Evolutionary conservation across 2,329 filamentous ascomycete genomes (phyloP).

Genomic region (Xylariaceae sp.): DNA sequence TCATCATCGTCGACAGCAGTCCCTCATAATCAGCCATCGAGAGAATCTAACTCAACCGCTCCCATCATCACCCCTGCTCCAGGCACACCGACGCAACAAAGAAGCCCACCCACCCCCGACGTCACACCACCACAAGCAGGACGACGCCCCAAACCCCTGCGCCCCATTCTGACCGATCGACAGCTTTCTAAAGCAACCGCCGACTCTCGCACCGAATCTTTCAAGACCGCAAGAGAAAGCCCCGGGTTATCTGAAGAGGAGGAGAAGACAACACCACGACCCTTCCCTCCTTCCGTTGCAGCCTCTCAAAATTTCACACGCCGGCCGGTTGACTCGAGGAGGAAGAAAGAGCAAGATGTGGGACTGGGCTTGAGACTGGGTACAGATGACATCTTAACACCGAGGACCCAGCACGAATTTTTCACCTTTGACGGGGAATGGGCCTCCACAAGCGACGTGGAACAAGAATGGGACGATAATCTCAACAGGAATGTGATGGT

Average conservation of each 20-base stretch:
- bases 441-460: conserved; percentile 45
- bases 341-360: conserved; percentile 33
- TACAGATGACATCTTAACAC: conserved; percentile 38
- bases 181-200: conserved; percentile 49
- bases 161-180: conserved; percentile 47
- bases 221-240: conserved; percentile 66
- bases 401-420: conserved; percentile 46
- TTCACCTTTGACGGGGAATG: conserved; percentile 58
- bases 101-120: conserved; percentile 70
- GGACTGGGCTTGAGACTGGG: conserved; percentile 43
- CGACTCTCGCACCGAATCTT: conserved; percentile 65
- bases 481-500: conserved; percentile 51
- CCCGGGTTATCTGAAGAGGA: conserved; percentile 60
- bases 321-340: conserved; percentile 32
- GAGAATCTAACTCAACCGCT: conserved; percentile 35
- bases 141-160: conserved; percentile 41
- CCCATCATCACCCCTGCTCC: conserved; percentile 38
- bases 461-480: conserved; percentile 54
- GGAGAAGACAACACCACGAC: conserved; percentile 39
- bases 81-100: conserved; percentile 61
- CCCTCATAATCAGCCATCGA: conserved; percentile 35
- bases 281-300: conserved; percentile 36
- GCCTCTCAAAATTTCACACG: conserved; percentile 44
- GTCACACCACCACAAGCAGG: conserved; percentile 62
- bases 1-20: conserved; percentile 45